These are phyloP conservation scores for Pezicula rhizophila DNA, from an alignment of 2,329 filamentous ascomycete genomes.

Conservation along the genomic window DNA sequence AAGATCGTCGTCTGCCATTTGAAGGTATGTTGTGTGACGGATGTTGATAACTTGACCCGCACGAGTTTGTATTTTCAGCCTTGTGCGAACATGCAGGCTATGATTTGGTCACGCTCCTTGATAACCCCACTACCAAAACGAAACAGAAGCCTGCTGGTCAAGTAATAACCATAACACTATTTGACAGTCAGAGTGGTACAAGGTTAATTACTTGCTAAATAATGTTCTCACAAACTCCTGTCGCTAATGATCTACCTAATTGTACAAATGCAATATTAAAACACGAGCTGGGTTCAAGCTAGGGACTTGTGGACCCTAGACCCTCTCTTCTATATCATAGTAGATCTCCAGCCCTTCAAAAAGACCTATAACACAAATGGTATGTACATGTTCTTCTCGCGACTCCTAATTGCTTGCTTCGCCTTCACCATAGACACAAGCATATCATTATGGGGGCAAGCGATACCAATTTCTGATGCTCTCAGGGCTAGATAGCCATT, in stretches of 20 bases:
- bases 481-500: conserved; percentile 81
- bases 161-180: too few relatives aligned
- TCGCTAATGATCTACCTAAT: conserved; percentile 1
- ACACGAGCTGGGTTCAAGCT: neutral
- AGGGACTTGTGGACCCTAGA: neutral
- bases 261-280: conserved; percentile 8
- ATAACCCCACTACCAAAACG: neutral
- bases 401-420: conserved; percentile 40
- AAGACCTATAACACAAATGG: conserved; percentile 12
- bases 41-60: too few relatives aligned
- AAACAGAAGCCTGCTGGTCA: conserved; percentile 39
- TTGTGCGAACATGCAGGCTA: too few relatives aligned
- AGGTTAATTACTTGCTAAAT: neutral
- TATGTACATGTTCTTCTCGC: conserved; percentile 22
- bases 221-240: neutral
- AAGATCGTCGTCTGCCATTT: conserved; percentile 29
- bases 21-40: neutral
- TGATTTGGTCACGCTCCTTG: too few relatives aligned
- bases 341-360: neutral
- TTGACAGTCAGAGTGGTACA: neutral
- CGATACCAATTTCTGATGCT: conserved; percentile 67
- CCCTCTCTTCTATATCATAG: neutral
- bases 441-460: conserved; percentile 66
- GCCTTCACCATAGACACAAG: conserved; percentile 68
- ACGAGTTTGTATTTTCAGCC: too few relatives aligned